These are phyloP conservation scores for Juglanconis oblonga DNA, from an alignment of 2,329 filamentous ascomycete species.

Conservation along the genomic window DNA sequence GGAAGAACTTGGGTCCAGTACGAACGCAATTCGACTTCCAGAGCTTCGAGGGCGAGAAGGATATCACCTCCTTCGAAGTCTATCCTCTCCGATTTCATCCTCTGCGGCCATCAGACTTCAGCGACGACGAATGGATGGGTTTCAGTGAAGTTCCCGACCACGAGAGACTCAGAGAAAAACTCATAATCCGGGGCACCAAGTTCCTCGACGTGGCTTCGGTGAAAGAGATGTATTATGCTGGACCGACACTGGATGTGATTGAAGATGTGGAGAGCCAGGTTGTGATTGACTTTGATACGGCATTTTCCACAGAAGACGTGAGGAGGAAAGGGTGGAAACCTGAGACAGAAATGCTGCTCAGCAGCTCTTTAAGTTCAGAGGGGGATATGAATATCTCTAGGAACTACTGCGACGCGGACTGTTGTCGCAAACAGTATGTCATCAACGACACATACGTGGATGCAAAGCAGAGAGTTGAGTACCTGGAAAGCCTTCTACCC, in stretches of 20 bases:
- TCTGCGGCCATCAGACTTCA: too few species aligned
- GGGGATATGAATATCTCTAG: too few species aligned
- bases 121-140: too few species aligned
- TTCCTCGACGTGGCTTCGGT: conserved; percentile 21
- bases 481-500: not conserved
- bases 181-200: conserved; percentile 22
- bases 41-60: conserved; percentile 25
- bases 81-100: conserved; percentile 23
- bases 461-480: too few species aligned
- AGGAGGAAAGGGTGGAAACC: not conserved
- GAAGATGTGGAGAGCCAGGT: conserved; percentile 32
- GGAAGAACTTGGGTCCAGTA: conserved; percentile 27
- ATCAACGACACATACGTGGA: too few species aligned
- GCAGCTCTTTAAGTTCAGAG: too few species aligned
- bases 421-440: too few species aligned
- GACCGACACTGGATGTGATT: conserved; percentile 20
- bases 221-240: conserved; percentile 29
- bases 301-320: conserved; percentile 15
- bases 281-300: conserved; percentile 29
- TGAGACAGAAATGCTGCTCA: too few species aligned
- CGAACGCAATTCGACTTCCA: conserved; percentile 21
- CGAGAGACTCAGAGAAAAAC: conserved; percentile 6
- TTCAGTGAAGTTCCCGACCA: not conserved
- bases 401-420: too few species aligned
- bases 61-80: conserved; percentile 22